A percentile compares a stretch with the other conserved stretches of the same genome.
Evolutionary conservation across 495 filamentous ascomycete genomes (phyloP).

Genomic region (Aspergillus sclerotioniger): DNA sequence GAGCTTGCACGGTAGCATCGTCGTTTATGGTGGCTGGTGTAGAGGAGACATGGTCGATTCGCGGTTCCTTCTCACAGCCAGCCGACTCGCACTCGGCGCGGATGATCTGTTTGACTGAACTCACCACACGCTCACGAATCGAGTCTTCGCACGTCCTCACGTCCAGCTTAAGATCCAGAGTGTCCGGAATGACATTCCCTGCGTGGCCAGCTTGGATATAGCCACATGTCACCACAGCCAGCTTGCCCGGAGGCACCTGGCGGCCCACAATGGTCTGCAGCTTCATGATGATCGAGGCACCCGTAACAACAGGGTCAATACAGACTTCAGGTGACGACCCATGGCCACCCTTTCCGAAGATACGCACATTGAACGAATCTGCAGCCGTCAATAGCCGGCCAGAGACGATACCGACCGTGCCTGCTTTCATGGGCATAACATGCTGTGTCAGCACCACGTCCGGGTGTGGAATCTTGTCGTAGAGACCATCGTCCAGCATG

Average conservation of each 20-base stretch:
- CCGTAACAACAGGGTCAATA: conserved; percentile 58
- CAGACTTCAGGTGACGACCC: conserved; percentile 48
- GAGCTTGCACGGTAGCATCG: conserved; percentile 30
- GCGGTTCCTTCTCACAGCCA: conserved; percentile 37
- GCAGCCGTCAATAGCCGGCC: conserved; percentile 34
- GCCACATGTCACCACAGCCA: conserved; percentile 54
- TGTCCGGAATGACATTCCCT: conserved; percentile 54
- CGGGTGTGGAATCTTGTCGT: conserved; percentile 46
- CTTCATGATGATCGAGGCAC: conserved; percentile 48
- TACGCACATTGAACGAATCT: conserved; percentile 41
- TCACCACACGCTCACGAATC: conserved; percentile 41
- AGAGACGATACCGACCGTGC: conserved; percentile 33
- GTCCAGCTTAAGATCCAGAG: conserved; percentile 48
- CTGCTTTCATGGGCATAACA: conserved; percentile 48
- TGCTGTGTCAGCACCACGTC: conserved; percentile 59
- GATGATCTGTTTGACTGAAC: conserved; percentile 51
- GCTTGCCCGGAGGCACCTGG: conserved; percentile 49
- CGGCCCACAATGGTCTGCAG: conserved; percentile 57
- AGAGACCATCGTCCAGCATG: conserved; percentile 63
- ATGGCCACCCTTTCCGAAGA: conserved; percentile 55
- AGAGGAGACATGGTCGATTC: conserved; percentile 30
- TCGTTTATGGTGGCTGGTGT: conserved; percentile 57
- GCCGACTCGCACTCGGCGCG: conserved; percentile 52
- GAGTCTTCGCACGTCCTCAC: conserved; percentile 41
- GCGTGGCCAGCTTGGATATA: conserved; percentile 51